Conservation (phyloP, 2,329 filamentous ascomycete genomes). For the Botryotinia globosa region DNA sequence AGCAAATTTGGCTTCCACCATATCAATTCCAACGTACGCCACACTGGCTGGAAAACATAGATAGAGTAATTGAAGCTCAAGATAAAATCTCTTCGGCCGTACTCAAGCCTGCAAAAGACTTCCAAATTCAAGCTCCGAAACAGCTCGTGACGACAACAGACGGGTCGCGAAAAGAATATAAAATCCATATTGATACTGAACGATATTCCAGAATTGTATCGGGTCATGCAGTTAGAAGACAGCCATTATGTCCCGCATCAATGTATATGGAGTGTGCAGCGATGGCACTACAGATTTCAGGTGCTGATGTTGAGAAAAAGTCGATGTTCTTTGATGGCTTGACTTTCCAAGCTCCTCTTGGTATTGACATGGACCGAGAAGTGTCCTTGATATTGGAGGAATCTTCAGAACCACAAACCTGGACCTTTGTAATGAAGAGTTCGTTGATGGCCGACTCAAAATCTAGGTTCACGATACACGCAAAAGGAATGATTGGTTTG, state of each 20-base stretch:
- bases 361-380: background rate
- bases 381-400: background rate
- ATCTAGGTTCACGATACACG: background rate
- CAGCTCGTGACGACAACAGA: background rate
- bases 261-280: constrained; percentile 16
- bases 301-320: background rate
- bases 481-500: background rate
- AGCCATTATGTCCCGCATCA: constrained; percentile 10
- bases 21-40: constrained; percentile 40
- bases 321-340: background rate
- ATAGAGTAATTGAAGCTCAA: constrained; percentile 1
- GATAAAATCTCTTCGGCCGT: no score
- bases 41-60: constrained; percentile 33
- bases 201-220: background rate
- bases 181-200: background rate
- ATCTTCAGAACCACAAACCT: background rate
- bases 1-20: constrained; percentile 29
- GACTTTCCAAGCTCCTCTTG: constrained; percentile 11
- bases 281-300: background rate
- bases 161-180: background rate
- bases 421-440: constrained; percentile 13
- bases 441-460: background rate
- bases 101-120: no score
- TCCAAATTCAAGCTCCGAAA: background rate
- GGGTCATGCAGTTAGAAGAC: background rate